phyloP scores from a whole-genome alignment of 257 asterid species.

The Forsythia suspensa region DNA sequence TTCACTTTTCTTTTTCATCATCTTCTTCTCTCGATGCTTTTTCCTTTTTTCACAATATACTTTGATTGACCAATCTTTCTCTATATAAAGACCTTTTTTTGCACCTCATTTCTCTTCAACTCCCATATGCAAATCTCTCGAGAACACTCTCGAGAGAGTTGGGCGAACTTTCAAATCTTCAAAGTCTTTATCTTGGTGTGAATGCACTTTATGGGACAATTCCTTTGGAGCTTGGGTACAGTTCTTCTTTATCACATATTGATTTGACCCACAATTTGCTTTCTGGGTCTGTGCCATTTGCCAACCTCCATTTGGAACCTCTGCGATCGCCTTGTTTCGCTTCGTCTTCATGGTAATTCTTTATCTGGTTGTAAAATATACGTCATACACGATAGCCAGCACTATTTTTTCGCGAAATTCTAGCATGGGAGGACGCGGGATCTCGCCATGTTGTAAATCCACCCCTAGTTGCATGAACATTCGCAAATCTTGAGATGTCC shows the following conservation, averaged over 20 bases:
- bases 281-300: conserved; percentile 50
- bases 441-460: too few species aligned
- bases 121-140: conserved; percentile 92
- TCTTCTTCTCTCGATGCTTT: conserved; percentile 23
- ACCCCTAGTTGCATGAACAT: too few species aligned
- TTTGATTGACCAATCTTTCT: conserved; percentile 51
- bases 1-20: background rate
- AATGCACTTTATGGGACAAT: conserved; percentile 69
- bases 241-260: conserved; percentile 66
- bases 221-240: conserved; percentile 93
- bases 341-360: conserved; percentile 71
- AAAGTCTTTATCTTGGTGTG: conserved; percentile 68
- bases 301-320: conserved; percentile 90
- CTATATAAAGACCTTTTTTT: conserved; percentile 52
- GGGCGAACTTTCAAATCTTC: conserved; percentile 64
- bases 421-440: too few species aligned
- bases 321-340: conserved; percentile 70
- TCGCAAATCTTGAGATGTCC: too few species aligned
- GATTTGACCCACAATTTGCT: conserved; percentile 79
- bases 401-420: too few species aligned
- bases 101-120: conserved; percentile 72
- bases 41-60: conserved; percentile 14
- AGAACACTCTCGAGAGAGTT: conserved; percentile 82
- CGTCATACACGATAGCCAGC: too few species aligned
- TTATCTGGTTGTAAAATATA: conserved; percentile 48